Conservation (phyloP, 73 alveolate species). For the Paramecium octaurelia region DNA sequence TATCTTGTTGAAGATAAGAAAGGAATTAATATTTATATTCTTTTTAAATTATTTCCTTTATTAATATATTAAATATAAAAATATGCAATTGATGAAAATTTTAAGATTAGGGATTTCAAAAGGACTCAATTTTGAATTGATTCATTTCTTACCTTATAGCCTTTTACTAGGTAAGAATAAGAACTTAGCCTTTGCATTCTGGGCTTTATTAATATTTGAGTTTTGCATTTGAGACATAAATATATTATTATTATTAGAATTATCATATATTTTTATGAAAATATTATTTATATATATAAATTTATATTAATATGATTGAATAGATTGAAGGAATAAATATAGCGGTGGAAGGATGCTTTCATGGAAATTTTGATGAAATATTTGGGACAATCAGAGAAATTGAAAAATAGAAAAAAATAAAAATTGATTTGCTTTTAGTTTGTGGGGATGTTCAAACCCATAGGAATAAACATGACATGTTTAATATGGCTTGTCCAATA, state of each 20-base stretch:
- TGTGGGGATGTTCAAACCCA: conserved; percentile 82
- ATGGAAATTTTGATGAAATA: conserved; percentile 72
- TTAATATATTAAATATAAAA: not conserved
- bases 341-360: conserved; percentile 81
- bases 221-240: not conserved
- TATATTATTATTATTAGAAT: not conserved
- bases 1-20: too few species aligned
- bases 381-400: conserved; percentile 61
- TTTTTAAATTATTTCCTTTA: too few species aligned
- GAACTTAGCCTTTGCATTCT: not conserved
- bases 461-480: conserved; percentile 72
- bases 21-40: too few species aligned
- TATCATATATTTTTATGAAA: not conserved
- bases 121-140: not conserved
- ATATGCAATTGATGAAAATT: not conserved
- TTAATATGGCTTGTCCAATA: conserved; percentile 71
- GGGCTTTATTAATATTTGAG: not conserved
- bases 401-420: conserved; percentile 56
- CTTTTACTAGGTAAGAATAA: not conserved
- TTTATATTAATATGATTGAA: not conserved
- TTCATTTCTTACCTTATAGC: not conserved
- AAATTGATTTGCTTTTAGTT: conserved; percentile 70
- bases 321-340: conserved; percentile 55
- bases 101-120: not conserved
- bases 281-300: not conserved